Conservation (phyloP, 1,139 yeast species). For the Blastobotrys niveus region DNA sequence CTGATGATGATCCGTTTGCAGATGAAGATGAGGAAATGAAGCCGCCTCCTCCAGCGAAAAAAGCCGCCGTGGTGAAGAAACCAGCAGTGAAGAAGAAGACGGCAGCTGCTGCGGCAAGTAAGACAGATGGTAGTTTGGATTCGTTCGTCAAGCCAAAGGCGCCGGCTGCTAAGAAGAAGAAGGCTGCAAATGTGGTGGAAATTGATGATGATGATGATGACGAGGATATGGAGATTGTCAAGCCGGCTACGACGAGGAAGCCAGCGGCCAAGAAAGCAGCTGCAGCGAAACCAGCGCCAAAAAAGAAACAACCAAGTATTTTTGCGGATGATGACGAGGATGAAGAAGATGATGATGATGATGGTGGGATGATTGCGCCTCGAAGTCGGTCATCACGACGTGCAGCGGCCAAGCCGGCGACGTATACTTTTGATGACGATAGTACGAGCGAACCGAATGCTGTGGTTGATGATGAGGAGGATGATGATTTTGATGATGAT, state of each 20-base stretch:
- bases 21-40: background rate
- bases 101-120: background rate
- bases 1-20: constrained; percentile 11
- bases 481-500: constrained; percentile 15
- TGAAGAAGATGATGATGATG: constrained; percentile 12
- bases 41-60: constrained; percentile 5
- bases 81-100: background rate
- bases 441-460: constrained; percentile 1
- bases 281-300: constrained; percentile 5
- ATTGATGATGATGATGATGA: constrained; percentile 3
- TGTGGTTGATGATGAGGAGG: constrained; percentile 9
- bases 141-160: background rate
- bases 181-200: background rate
- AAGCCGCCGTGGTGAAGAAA: background rate
- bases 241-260: constrained; percentile 9
- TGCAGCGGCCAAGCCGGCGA: constrained; percentile 8
- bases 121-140: no score
- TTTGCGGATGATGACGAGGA: constrained; percentile 12
- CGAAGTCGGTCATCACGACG: constrained; percentile 10
- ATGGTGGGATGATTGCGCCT: constrained; percentile 2
- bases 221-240: background rate
- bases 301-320: constrained; percentile 1
- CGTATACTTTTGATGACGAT: constrained; percentile 12
- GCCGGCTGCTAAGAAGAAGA: constrained; percentile 9
- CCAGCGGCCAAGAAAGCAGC: constrained; percentile 10